Evolutionary conservation across 768 basidiomycete genomes (phyloP).

Genomic region (Sporobolomyces pararoseus): DNA sequence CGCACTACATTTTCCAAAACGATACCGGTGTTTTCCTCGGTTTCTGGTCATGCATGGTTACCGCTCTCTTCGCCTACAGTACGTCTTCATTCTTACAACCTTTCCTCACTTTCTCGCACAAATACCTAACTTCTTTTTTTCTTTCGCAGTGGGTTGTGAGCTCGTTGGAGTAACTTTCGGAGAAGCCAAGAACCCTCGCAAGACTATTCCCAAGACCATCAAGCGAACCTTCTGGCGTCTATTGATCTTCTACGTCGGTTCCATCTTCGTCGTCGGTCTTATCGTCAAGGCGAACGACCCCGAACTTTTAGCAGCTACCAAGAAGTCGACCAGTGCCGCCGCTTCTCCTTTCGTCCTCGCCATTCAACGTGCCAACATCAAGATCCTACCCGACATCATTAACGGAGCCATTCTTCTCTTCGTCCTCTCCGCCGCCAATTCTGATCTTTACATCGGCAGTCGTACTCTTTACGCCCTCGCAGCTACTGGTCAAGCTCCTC

Average conservation of each 20-base stretch:
- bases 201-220: conserved; percentile 59
- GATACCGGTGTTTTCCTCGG: conserved; percentile 29
- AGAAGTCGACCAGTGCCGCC: conserved; percentile 28
- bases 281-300: conserved; percentile 68
- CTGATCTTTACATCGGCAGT: conserved; percentile 46
- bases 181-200: conserved; percentile 37
- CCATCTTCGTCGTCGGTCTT: conserved; percentile 52
- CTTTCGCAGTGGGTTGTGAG: conserved; percentile 13
- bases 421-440: conserved; percentile 44
- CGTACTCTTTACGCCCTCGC: conserved; percentile 52
- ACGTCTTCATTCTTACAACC: background rate
- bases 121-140: too few relatives aligned
- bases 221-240: conserved; percentile 67
- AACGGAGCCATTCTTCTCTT: conserved; percentile 48
- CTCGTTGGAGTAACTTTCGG: conserved; percentile 37
- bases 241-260: conserved; percentile 63
- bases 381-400: conserved; percentile 49
- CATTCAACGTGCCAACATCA: conserved; percentile 50
- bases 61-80: conserved; percentile 7
- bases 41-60: conserved; percentile 27
- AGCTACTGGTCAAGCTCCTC: conserved; percentile 49
- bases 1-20: conserved; percentile 27
- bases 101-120: too few relatives aligned
- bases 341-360: conserved; percentile 52
- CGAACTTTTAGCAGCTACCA: conserved; percentile 56